Evolutionary conservation across 495 filamentous ascomycete genomes (phyloP), one percentile per base, ranked within the genome.

Genomic region (Penicillium angulare): DNA sequence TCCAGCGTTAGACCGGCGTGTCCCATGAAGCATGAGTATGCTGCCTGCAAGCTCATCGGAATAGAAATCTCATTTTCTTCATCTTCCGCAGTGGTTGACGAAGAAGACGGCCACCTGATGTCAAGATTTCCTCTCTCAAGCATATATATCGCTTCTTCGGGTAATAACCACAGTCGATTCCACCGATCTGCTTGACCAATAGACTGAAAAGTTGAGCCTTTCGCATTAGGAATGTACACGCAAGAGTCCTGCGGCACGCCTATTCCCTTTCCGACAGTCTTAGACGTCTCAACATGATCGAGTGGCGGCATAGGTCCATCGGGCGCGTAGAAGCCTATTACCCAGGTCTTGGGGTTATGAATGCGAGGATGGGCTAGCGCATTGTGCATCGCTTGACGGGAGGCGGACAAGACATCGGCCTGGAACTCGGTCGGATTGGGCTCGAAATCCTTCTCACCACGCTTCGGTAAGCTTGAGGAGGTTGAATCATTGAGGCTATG

Each of bases 401-500:
- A 92, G 18, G 86, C 82, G 53, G 84, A 82, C 40, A 98, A 86
- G 20, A 85, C 79, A 43, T 79, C 70, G 54, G 83, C 80, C 68
- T 98, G 93, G 47, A 86, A 81, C 38, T 81, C 73, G 12, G 93
- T 97, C 49, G 86, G 89, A 66, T 97, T 89, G 12, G 88, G 82
- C 69, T 97, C 93, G 67, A 97, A 98, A 74, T 98, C 93, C 66
- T 98, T 98, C 63, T 93, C 88, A 41, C 93, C 93, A 49, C 88
- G 87, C 52, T 82, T 85, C 31, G 88, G 88, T 27, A 92, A 74
- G 12, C 71, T 67, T 6, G 69, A 52, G 35, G 73, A 58, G 21
- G 70, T 52, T 31, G 57, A 52, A 23, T 71, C 72, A 44, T 65
- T 56, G 36, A 72, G 47, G 21, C 67, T 71, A 46, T 2, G 16